A percentile compares a stretch with the other conserved stretches of the same genome.
Evolutionary conservation across 768 basidiomycete species (phyloP).

Genomic region (Cystofilobasidium bisporidii): DNA sequence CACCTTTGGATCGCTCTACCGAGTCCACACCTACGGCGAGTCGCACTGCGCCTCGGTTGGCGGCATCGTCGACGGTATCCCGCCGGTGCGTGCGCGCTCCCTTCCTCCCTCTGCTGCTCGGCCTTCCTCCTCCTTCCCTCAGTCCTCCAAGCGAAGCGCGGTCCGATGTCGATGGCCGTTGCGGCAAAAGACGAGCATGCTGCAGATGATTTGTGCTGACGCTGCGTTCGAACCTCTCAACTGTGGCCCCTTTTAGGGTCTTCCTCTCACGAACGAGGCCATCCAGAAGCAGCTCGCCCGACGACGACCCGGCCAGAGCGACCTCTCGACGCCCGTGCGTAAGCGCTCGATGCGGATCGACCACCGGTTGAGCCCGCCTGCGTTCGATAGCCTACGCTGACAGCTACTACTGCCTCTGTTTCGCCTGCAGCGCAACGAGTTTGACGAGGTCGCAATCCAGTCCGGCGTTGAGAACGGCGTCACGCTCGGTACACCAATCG

Average conservation of each 20-base stretch:
- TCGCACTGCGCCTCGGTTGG: slow-evolving; percentile 95
- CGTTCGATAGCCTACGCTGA: background rate
- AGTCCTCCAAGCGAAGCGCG: no score
- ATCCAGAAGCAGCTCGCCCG: slow-evolving; percentile 86
- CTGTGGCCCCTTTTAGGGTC: slow-evolving; percentile 54
- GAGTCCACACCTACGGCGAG: slow-evolving; percentile 96
- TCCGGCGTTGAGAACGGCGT: slow-evolving; percentile 88
- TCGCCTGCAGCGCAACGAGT: slow-evolving; percentile 71
- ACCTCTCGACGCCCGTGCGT: slow-evolving; percentile 87
- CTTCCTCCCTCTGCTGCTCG: background rate
- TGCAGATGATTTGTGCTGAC: no score
- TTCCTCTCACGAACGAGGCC: slow-evolving; percentile 67
- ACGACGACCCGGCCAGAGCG: slow-evolving; percentile 87
- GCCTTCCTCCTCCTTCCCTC: background rate
- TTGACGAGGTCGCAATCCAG: slow-evolving; percentile 84
- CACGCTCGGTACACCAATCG: slow-evolving; percentile 95
- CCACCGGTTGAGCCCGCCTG: background rate
- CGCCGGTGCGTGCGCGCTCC: slow-evolving; percentile 55
- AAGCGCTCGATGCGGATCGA: no score
- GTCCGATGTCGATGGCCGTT: no score
- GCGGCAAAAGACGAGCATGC: no score
- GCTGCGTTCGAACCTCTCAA: background rate
- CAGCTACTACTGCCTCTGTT: no score
- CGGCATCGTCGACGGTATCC: slow-evolving; percentile 93
- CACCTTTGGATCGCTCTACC: slow-evolving; percentile 79